Base-by-base conservation (phyloP, 2,329 filamentous ascomycete species). In the Chaetomium olivaceum region DNA sequence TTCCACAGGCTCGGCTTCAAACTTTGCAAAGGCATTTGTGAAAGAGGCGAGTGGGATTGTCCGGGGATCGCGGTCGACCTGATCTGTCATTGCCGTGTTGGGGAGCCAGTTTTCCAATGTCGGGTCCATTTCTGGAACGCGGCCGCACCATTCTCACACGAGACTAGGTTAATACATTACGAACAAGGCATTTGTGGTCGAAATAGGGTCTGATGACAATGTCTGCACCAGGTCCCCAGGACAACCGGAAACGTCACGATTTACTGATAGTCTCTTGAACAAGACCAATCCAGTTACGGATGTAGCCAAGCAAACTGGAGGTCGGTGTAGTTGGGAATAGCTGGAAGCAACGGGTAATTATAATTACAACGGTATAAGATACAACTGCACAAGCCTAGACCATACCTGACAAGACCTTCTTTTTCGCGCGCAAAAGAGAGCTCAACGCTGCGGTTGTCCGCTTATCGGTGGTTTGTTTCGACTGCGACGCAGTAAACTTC, bases 401-500 rank as follows among this genome's bases (percentile, higher is more conserved):
- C 23, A 65, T 33, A 19, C 36, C 50, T 14, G 14, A 12, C 36
- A 59, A 23, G 16, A 23, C 48, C 58, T 58, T 63, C 21, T 63
- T 63, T 33, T 62, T 67, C 29, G 58, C 59, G 29, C 58, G 25
- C 23, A 57, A 11, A 36, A 67, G n/a, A 4, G 61, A 58, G 25
- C n/a, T 33, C 46, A 67, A n/a, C 23, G 33, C 58, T 11, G 31
- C 23, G 9, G 21, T 58, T 23, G 63, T 50, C 33, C 48, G 54
- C 48, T 50, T 62, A n/a, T 55, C 61, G 33, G 16, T 14, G 2
- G 6, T 56, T 16, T 31, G 33, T 11, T 58, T 46, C 3, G 48
- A 51, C 52, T 67, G 64, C 36, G 63, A 63, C 1, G 56, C 61
- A 8, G 63, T 57, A 36, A 58, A 29, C 50, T 62, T 58, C 48